These are phyloP conservation scores for Spathaspora arborariae DNA, from an alignment of 805 yeast genomes.

Conservation along the genomic window DNA sequence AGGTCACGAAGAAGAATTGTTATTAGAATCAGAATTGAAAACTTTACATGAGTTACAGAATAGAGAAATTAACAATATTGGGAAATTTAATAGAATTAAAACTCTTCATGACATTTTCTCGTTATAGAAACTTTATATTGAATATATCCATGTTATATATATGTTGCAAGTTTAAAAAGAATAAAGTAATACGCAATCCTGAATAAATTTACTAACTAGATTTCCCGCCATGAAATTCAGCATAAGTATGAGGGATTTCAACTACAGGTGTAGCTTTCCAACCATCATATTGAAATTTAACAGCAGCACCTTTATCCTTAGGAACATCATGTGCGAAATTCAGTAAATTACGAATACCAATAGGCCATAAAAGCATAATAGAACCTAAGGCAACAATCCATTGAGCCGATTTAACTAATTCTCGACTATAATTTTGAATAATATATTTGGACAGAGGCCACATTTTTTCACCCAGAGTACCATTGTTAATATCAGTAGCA, in stretches of 20 bases:
- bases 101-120: conserved; percentile 51
- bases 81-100: conserved; percentile 53
- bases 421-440: conserved; percentile 2
- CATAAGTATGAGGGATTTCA: conserved; percentile 6
- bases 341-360: background rate
- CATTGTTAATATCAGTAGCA: conserved; percentile 2
- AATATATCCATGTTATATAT: background rate
- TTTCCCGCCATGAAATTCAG: background rate
- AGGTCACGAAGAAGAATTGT: conserved; percentile 71
- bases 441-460: conserved; percentile 5
- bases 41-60: conserved; percentile 62
- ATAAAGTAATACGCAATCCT: background rate
- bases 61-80: conserved; percentile 51
- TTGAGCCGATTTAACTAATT: conserved; percentile 1
- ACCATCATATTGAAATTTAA: conserved; percentile 4
- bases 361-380: conserved; percentile 1
- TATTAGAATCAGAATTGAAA: conserved; percentile 70
- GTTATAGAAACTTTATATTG: conserved; percentile 11
- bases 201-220: background rate
- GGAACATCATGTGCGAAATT: conserved; percentile 6
- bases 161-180: background rate
- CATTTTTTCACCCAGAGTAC: background rate
- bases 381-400: conserved; percentile 1
- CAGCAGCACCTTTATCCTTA: conserved; percentile 9
- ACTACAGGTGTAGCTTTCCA: conserved; percentile 4